Conservation (phyloP, 2,329 filamentous ascomycete species). For the Aspergillus unguis region DNA sequence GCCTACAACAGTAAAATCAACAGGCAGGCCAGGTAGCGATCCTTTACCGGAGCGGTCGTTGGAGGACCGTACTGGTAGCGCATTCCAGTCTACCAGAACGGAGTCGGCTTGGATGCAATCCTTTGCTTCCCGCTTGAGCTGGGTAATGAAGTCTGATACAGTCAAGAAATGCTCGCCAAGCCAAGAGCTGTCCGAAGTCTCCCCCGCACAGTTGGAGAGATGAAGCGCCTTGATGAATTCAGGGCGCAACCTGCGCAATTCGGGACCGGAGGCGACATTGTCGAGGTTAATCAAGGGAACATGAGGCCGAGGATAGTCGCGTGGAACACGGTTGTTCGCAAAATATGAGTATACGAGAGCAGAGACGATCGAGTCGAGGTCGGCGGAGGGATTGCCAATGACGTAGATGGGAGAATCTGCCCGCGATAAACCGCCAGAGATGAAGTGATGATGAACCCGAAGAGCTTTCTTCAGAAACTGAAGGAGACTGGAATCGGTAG, state of each 20-base stretch:
- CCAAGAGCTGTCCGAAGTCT: slow-evolving; percentile 21
- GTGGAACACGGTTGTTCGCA: slow-evolving; percentile 31
- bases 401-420: slow-evolving; percentile 37
- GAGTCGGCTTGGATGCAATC: slow-evolving; percentile 20
- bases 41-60: slow-evolving; percentile 48
- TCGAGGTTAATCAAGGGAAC: slow-evolving; percentile 60
- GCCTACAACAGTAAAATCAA: slow-evolving; percentile 45
- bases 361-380: slow-evolving; percentile 62
- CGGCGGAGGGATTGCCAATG: slow-evolving; percentile 47
- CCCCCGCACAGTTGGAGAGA: slow-evolving; percentile 36
- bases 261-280: slow-evolving; percentile 41
- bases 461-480: slow-evolving; percentile 38
- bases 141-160: slow-evolving; percentile 36
- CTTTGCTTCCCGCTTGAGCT: slow-evolving; percentile 15
- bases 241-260: slow-evolving; percentile 53
- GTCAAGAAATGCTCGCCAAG: slow-evolving; percentile 40
- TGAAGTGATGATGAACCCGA: slow-evolving; percentile 27
- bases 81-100: slow-evolving; percentile 48
- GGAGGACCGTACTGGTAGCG: slow-evolving; percentile 40
- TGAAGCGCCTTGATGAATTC: slow-evolving; percentile 58
- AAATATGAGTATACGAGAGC: slow-evolving; percentile 62
- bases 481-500: slow-evolving; percentile 23
- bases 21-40: slow-evolving; percentile 43
- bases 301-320: slow-evolving; percentile 41
- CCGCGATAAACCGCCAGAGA: slow-evolving; percentile 19